Evolutionary conservation across 352 stramenopile genomes (phyloP).

Genomic region (Hyaloperonospora arabidopsidis): DNA sequence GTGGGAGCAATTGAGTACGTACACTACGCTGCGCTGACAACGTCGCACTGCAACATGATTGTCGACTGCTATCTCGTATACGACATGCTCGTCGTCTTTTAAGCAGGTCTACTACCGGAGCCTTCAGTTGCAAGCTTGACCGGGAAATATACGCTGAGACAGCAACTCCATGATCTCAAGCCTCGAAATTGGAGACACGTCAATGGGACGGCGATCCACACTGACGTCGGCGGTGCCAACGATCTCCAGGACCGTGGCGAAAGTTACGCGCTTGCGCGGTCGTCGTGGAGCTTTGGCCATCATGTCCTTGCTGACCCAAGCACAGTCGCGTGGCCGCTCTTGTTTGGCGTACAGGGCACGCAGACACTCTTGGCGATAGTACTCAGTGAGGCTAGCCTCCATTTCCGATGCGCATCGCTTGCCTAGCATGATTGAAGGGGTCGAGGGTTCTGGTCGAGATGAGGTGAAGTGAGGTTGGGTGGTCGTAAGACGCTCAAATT

Average conservation of each 20-base stretch:
- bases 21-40: no score
- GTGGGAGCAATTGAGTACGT: no score
- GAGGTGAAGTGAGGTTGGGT: no score
- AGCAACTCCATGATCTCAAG: slow-evolving; percentile 67
- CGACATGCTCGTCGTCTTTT: slow-evolving; percentile 23
- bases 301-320: slow-evolving; percentile 45
- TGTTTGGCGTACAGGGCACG: slow-evolving; percentile 67
- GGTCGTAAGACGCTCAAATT: slow-evolving; percentile 9
- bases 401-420: slow-evolving; percentile 67
- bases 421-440: slow-evolving; percentile 39
- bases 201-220: slow-evolving; percentile 67
- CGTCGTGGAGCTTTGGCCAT: slow-evolving; percentile 30
- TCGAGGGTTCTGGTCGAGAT: background rate
- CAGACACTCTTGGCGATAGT: slow-evolving; percentile 76
- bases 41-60: background rate
- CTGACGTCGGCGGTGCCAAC: slow-evolving; percentile 61
- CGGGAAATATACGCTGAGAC: slow-evolving; percentile 65
- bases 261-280: slow-evolving; percentile 60
- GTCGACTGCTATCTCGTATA: slow-evolving; percentile 16
- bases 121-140: slow-evolving; percentile 25
- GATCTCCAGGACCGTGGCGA: slow-evolving; percentile 48
- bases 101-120: background rate
- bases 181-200: slow-evolving; percentile 68
- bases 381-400: slow-evolving; percentile 71
- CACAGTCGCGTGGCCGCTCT: slow-evolving; percentile 32